Conservation (phyloP, 148 eudicot genomes). For the Rhododendron henanense region DNA sequence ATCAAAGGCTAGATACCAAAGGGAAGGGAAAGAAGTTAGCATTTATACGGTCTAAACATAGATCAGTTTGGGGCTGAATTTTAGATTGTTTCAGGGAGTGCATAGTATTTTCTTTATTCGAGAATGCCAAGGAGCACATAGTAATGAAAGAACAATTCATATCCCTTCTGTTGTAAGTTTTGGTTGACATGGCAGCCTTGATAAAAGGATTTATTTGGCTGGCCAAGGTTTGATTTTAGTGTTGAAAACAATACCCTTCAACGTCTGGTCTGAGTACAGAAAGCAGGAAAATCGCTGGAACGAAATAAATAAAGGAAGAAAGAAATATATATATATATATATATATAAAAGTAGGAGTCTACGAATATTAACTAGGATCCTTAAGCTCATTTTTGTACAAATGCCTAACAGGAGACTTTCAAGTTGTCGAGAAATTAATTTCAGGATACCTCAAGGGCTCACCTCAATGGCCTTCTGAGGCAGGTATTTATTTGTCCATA, state of each 20-base stretch:
- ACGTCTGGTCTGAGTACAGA: neutral
- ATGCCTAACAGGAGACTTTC: neutral
- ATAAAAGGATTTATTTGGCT: neutral
- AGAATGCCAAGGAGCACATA: neutral
- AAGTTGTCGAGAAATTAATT: neutral
- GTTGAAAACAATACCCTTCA: neutral
- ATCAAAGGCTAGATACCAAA: neutral
- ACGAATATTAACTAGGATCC: neutral
- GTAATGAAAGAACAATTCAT: neutral
- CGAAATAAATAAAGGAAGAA: neutral
- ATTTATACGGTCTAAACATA: neutral
- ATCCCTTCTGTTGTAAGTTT: neutral
- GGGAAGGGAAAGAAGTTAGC: neutral
- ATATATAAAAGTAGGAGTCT: neutral
- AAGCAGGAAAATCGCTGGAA: neutral
- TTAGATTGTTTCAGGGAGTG: neutral
- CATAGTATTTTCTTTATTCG: too few species aligned
- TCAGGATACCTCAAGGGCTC: slow-evolving; percentile 8
- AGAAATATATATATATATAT: too few species aligned
- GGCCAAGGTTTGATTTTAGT: neutral
- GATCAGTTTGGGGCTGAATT: neutral
- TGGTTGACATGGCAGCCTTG: neutral
- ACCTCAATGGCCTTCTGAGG: slow-evolving; percentile 89
- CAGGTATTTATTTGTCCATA: slow-evolving; percentile 88
- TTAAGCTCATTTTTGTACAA: neutral